A percentile compares a stretch with the other conserved stretches of the same genome.
Conservation (phyloP, 331 rosid genomes). For the Acacia pycnantha region DNA sequence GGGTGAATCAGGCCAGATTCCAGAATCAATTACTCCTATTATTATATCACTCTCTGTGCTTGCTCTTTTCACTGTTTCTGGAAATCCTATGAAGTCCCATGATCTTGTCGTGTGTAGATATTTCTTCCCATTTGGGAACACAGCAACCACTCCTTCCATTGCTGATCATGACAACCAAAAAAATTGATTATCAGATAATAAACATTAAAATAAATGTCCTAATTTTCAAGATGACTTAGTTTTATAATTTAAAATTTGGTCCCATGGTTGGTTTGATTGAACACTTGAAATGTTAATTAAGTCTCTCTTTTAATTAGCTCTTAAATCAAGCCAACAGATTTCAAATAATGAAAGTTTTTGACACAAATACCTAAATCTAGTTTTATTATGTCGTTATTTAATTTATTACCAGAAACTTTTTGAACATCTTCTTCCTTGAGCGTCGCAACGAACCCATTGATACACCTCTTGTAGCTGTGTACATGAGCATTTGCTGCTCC, state of each 20-base stretch:
- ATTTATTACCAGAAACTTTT: constrained; percentile 46
- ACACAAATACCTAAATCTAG: background rate
- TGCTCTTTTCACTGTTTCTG: background rate
- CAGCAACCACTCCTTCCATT: background rate
- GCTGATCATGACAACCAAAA: background rate
- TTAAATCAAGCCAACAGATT: background rate
- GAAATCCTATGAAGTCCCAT: background rate
- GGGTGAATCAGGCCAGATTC: background rate
- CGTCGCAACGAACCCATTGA: constrained; percentile 51
- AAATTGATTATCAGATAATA: background rate
- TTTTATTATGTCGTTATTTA: background rate
- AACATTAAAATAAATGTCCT: background rate
- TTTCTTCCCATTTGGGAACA: background rate
- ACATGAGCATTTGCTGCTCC: constrained; percentile 20
- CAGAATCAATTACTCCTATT: background rate
- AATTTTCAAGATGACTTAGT: background rate
- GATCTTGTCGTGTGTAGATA: background rate
- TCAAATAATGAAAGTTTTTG: background rate
- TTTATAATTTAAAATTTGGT: too few relatives aligned
- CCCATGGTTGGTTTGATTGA: background rate
- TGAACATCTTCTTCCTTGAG: constrained; percentile 47
- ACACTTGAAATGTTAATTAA: background rate
- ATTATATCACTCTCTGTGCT: background rate
- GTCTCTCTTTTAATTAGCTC: background rate
- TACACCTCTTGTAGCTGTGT: constrained; percentile 38